Percentiles rank a stretch among this genome's conserved stretches.
phyloP scores from a whole-genome alignment of 257 asterid genomes.

The Salvia miltiorrhiza region DNA sequence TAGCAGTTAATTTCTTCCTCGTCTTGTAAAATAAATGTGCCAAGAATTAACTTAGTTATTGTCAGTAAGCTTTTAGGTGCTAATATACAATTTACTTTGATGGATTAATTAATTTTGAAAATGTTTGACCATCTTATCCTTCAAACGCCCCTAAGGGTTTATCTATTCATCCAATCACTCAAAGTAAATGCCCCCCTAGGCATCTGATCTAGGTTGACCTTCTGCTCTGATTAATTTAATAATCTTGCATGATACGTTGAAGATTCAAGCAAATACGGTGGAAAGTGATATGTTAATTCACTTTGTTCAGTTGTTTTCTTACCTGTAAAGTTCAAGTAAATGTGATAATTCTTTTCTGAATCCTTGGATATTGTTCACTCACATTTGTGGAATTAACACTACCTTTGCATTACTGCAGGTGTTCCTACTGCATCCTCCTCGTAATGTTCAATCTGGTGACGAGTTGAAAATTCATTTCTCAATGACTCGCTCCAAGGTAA shows the following conservation, averaged over 20 bases:
- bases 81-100: no score
- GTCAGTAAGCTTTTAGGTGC: neutral
- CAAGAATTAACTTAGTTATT: neutral
- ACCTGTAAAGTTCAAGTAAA: no score
- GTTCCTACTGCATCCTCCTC: conserved; percentile 72
- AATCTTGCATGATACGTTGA: neutral
- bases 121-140: no score
- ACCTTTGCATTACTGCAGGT: conserved; percentile 46
- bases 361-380: neutral
- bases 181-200: no score
- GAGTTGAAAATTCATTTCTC: conserved; percentile 38
- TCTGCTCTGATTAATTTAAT: neutral
- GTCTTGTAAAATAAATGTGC: neutral
- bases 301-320: no score
- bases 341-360: neutral
- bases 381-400: conserved; percentile 1
- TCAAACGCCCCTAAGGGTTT: no score
- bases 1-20: neutral
- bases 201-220: neutral
- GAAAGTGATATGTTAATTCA: no score
- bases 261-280: neutral
- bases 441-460: conserved; percentile 47
- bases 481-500: conserved; percentile 74
- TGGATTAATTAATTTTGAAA: no score
- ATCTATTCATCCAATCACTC: no score